phyloP scores from a whole-genome alignment of 345 rosid species.

The Toxicodendron radicans region DNA sequence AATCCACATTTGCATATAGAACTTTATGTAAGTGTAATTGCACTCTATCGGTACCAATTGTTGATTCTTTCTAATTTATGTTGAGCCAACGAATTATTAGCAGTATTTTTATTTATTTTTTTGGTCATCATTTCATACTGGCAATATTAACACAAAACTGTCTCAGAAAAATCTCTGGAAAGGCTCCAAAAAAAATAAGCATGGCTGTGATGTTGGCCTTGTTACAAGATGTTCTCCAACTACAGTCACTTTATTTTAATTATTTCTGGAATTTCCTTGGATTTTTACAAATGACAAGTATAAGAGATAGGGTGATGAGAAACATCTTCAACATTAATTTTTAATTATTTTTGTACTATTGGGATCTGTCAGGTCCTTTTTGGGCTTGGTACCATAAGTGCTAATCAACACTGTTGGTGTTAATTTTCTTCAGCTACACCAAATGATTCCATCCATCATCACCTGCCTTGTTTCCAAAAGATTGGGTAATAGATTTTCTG shows the following conservation, averaged over 20 bases:
- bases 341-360: neutral
- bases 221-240: neutral
- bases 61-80: neutral
- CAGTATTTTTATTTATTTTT: neutral
- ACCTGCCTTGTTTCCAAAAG: conserved; percentile 79
- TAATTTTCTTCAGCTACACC: conserved; percentile 67
- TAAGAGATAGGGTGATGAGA: neutral
- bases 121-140: neutral
- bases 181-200: neutral
- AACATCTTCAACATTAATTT: neutral
- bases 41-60: neutral
- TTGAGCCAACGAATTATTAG: neutral
- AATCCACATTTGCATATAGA: conserved; percentile 82
- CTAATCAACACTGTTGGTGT: conserved; percentile 11
- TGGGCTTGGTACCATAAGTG: conserved; percentile 6
- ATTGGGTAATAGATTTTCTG: conserved; percentile 61
- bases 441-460: conserved; percentile 70
- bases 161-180: neutral
- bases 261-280: neutral
- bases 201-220: neutral
- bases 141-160: neutral
- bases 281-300: neutral
- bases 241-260: neutral
- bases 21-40: conserved; percentile 67
- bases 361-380: conserved; percentile 15